Conservation (phyloP, 2,329 filamentous ascomycete genomes). For the Pestalotiopsis sp. region DNA sequence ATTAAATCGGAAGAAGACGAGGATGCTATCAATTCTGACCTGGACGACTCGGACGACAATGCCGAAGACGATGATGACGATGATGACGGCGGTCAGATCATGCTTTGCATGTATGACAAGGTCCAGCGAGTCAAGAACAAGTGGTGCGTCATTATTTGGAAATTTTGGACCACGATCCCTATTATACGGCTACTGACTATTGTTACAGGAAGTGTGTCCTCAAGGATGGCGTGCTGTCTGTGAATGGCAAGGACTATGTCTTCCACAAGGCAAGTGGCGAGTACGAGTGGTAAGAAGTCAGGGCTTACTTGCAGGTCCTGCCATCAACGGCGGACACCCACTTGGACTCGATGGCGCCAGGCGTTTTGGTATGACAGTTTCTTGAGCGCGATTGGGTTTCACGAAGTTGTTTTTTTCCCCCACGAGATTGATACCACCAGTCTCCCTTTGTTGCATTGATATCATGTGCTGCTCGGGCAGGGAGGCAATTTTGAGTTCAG, state of each 20-base stretch:
- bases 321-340: not conserved
- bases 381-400: not conserved
- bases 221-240: constrained; percentile 93
- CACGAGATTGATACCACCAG: not conserved
- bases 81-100: constrained; percentile 85
- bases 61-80: constrained; percentile 83
- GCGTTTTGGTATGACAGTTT: not conserved
- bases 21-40: constrained; percentile 97
- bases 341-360: not conserved
- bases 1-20: constrained; percentile 77
- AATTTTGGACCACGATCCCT: not conserved
- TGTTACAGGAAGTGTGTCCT: constrained; percentile 86
- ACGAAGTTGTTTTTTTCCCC: not conserved
- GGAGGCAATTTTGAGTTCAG: not conserved
- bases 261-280: constrained; percentile 98
- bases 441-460: not conserved
- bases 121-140: constrained; percentile 99
- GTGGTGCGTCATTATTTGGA: constrained; percentile 57
- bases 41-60: constrained; percentile 92
- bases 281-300: constrained; percentile 88
- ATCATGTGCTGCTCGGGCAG: not conserved
- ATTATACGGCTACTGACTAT: constrained; percentile 19
- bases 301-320: not conserved
- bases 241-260: constrained; percentile 93
- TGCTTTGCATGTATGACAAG: constrained; percentile 99